Conservation (phyloP, 257 asterid species). For the Fraxinus quadrangulata region DNA sequence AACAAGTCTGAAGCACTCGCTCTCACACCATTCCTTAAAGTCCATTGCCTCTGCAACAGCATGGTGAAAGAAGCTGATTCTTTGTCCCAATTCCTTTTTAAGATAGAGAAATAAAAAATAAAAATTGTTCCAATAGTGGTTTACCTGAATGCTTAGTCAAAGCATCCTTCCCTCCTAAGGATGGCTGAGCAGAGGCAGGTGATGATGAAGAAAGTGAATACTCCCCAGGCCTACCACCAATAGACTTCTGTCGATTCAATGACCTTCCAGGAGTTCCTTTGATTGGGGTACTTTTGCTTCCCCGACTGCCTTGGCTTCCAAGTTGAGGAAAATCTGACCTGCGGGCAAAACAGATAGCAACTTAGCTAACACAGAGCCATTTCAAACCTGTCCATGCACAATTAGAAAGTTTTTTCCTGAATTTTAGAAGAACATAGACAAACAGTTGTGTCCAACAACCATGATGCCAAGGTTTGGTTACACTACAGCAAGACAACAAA, state of each 20-base stretch:
- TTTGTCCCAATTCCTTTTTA: neutral
- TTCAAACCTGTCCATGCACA: neutral
- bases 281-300: conserved; percentile 58
- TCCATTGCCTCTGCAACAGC: conserved; percentile 78
- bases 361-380: neutral
- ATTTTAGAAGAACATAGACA: neutral
- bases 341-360: conserved; percentile 30
- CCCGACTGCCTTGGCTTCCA: conserved; percentile 58
- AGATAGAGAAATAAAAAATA: neutral
- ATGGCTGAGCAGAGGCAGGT: conserved; percentile 49
- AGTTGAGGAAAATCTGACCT: conserved; percentile 84
- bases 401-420: conserved; percentile 11
- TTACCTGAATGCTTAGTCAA: conserved; percentile 69
- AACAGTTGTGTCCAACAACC: neutral
- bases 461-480: neutral
- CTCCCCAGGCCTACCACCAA: conserved; percentile 49
- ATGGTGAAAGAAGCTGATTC: conserved; percentile 1
- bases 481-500: conserved; percentile 1
- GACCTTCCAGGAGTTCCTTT: conserved; percentile 61
- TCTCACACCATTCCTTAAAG: conserved; percentile 95
- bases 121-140: neutral
- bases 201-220: conserved; percentile 46
- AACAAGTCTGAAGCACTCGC: conserved; percentile 77
- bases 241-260: conserved; percentile 59
- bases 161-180: conserved; percentile 59